A percentile compares a stretch with the other conserved stretches of the same genome.
phyloP scores from a whole-genome alignment of 768 basidiomycete species.

The Podaxis pistillaris region DNA sequence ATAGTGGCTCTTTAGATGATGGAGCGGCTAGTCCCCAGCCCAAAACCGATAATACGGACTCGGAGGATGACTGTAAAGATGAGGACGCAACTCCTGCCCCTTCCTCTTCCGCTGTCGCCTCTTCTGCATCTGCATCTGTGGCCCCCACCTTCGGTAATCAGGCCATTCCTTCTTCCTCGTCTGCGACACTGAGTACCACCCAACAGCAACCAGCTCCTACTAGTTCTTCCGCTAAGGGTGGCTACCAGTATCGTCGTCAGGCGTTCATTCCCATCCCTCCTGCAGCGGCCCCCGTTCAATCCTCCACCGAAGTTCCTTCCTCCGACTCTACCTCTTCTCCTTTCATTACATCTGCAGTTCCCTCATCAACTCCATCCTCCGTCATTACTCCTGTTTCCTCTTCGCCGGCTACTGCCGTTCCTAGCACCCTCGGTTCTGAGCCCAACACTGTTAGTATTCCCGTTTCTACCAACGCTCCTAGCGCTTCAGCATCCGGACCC shows the following conservation, averaged over 20 bases:
- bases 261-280: constrained; percentile 18
- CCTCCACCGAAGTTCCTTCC: not conserved
- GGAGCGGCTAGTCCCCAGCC: constrained; percentile 1
- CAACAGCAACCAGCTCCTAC: constrained; percentile 12
- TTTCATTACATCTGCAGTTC: constrained; percentile 12
- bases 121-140: constrained; percentile 8
- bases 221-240: not conserved
- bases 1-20: constrained; percentile 13
- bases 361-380: constrained; percentile 11
- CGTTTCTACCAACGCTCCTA: not conserved
- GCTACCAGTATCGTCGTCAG: constrained; percentile 17
- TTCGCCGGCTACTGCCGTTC: constrained; percentile 14
- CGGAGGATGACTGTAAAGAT: constrained; percentile 13
- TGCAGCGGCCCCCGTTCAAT: not conserved
- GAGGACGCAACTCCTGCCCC: constrained; percentile 15
- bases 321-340: not conserved
- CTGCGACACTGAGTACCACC: constrained; percentile 12
- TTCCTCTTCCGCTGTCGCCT: constrained; percentile 9
- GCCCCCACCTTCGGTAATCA: not conserved
- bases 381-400: constrained; percentile 13
- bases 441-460: not conserved
- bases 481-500: constrained; percentile 24
- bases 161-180: not conserved
- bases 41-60: constrained; percentile 7
- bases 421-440: constrained; percentile 13